Evolutionary conservation across 331 rosid species (phyloP).

Genomic region (Acacia pycnantha): DNA sequence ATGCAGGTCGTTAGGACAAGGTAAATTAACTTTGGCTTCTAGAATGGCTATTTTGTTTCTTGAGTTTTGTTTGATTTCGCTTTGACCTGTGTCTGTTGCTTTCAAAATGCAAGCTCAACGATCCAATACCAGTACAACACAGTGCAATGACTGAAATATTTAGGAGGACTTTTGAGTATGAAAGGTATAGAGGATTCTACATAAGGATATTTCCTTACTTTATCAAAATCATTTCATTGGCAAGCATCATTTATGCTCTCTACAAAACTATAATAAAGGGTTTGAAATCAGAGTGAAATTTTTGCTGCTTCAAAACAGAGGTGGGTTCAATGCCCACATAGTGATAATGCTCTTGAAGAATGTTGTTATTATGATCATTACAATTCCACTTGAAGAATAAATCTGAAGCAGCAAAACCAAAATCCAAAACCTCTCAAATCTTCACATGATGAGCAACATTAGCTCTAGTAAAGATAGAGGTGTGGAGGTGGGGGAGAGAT

Average conservation of each 20-base stretch:
- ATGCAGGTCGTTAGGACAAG: constrained; percentile 79
- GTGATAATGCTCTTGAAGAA: too few relatives aligned
- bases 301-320: background rate
- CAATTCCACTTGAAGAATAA: too few relatives aligned
- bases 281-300: constrained; percentile 56
- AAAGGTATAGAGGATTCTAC: constrained; percentile 79
- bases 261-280: constrained; percentile 69
- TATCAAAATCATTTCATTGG: constrained; percentile 84
- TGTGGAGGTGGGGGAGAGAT: too few relatives aligned
- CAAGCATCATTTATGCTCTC: constrained; percentile 77
- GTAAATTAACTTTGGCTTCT: constrained; percentile 32
- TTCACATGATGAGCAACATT: too few relatives aligned
- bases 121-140: background rate
- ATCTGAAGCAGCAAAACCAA: too few relatives aligned
- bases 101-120: constrained; percentile 89
- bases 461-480: too few relatives aligned
- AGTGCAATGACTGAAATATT: constrained; percentile 77
- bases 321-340: too few relatives aligned
- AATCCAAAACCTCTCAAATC: too few relatives aligned
- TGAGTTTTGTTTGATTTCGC: background rate
- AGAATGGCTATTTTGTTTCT: constrained; percentile 24
- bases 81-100: constrained; percentile 26
- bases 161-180: constrained; percentile 63
- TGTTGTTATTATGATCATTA: too few relatives aligned
- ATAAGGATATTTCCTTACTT: constrained; percentile 77